These are phyloP conservation scores for Linum trigynum DNA, from an alignment of 345 rosid species.

Conservation along the genomic window DNA sequence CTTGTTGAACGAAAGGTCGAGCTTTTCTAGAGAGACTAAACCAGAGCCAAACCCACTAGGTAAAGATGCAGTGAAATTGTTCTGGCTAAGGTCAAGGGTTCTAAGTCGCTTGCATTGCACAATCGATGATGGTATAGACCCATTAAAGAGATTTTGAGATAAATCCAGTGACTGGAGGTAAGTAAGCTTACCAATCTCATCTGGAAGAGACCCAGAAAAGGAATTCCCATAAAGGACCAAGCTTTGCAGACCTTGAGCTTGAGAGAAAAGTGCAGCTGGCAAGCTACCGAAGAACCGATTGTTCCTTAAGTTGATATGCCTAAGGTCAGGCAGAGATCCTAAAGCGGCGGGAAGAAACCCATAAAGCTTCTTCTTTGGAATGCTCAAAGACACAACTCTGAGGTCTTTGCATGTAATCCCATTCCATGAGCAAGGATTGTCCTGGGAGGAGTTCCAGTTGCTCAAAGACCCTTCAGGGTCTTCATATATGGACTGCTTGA, in stretches of 20 bases:
- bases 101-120: constrained; percentile 67
- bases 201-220: constrained; percentile 62
- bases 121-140: constrained; percentile 58
- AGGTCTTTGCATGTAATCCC: constrained; percentile 79
- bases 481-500: constrained; percentile 48
- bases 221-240: constrained; percentile 88
- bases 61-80: constrained; percentile 67
- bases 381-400: constrained; percentile 68
- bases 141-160: constrained; percentile 73
- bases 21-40: constrained; percentile 59
- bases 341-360: constrained; percentile 73
- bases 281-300: constrained; percentile 59
- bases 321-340: constrained; percentile 72
- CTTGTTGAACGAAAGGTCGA: constrained; percentile 71
- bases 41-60: constrained; percentile 61
- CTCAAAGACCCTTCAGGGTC: constrained; percentile 76
- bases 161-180: constrained; percentile 76
- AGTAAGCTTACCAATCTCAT: constrained; percentile 56
- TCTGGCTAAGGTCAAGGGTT: constrained; percentile 64
- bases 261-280: constrained; percentile 53
- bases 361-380: constrained; percentile 71
- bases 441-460: constrained; percentile 78
- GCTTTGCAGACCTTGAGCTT: constrained; percentile 75
- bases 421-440: constrained; percentile 78
- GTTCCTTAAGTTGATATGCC: constrained; percentile 78